Evolutionary conservation across 768 basidiomycete species (phyloP), one percentile per base, ranked within the genome.

Genomic region (Kwoniella bestiolae): DNA sequence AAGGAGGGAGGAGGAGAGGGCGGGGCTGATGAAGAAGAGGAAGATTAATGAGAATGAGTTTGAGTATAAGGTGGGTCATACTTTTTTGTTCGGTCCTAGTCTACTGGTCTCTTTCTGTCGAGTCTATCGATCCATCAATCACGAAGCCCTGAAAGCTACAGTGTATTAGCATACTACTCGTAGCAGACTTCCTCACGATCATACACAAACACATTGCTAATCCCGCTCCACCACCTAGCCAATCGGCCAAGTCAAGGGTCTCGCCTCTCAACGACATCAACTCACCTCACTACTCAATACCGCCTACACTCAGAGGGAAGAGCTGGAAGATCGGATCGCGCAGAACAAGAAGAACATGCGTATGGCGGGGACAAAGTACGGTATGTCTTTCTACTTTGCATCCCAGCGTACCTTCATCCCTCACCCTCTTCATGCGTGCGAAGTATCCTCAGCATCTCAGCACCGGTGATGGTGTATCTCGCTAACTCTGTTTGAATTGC

Each of bases 231-330:
- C 55, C 45, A 26, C 29, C 25, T 58, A 80, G 77, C 58, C 74
- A 4, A 63, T 75, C 34, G 80, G 77, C 6, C 74, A 79, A 47
- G 71, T 71, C 44, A 78, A 76, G 35, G 79, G 79, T 18, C 68
- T 73, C 32, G 79, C 79, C 0, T 67, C 76, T 11, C 72, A 80
- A 58, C 35, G 79, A n/a, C 80, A 81, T 60, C 80, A 81, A 59
- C 72, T 81, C 11, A 67, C 78, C 3, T 70, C 75, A 12, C 60
- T 81, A 29, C 69, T 81, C 53, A 72, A 70, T 49, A 72, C 71
- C 14, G 80, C 75, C 5, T 75, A 73, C 45, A 61, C 71, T 3
- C 74, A 79, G 59, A 70, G 74, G 70, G 78, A 79, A 60, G 78
- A 79, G 49, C 49, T 69, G 31, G 74, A 75, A 53, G 64, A 73